phyloP scores from a whole-genome alignment of 495 filamentous ascomycete genomes.

The Daldinia grandis region DNA sequence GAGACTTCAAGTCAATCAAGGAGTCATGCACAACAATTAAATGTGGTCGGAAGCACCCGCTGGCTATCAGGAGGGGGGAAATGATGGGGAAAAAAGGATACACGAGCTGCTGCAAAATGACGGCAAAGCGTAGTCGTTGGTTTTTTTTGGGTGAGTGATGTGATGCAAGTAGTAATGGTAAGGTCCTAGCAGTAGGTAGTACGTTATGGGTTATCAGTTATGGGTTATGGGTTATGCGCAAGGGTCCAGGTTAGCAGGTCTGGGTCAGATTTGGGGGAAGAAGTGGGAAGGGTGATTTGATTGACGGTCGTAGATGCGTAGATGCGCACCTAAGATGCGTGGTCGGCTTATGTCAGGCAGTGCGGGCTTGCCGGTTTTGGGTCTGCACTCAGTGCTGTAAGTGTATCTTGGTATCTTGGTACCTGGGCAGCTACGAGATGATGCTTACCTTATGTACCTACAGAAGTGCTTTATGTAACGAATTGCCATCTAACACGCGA shows the following conservation, averaged over 20 bases:
- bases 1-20: constrained; percentile 28
- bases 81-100: constrained; percentile 23
- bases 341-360: constrained; percentile 33
- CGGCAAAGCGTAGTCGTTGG: constrained; percentile 36
- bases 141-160: constrained; percentile 33
- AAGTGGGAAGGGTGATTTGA: constrained; percentile 30
- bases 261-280: constrained; percentile 31
- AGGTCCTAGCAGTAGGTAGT: constrained; percentile 28
- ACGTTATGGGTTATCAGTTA: constrained; percentile 15
- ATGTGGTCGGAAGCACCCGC: constrained; percentile 29
- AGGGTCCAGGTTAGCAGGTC: constrained; percentile 27
- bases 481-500: not conserved
- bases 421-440: constrained; percentile 7
- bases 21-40: constrained; percentile 24
- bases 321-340: constrained; percentile 20
- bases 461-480: not conserved
- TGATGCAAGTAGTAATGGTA: constrained; percentile 35
- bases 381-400: not conserved
- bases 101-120: constrained; percentile 38
- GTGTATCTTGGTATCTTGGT: not conserved
- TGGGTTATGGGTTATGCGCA: constrained; percentile 19
- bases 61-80: constrained; percentile 20
- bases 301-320: constrained; percentile 18
- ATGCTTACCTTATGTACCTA: constrained; percentile 1
- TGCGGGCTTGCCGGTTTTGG: constrained; percentile 34